Evolutionary conservation across 331 rosid species (phyloP), one percentile per base, ranked within the genome.

Genomic region (Dryas integrifolia): DNA sequence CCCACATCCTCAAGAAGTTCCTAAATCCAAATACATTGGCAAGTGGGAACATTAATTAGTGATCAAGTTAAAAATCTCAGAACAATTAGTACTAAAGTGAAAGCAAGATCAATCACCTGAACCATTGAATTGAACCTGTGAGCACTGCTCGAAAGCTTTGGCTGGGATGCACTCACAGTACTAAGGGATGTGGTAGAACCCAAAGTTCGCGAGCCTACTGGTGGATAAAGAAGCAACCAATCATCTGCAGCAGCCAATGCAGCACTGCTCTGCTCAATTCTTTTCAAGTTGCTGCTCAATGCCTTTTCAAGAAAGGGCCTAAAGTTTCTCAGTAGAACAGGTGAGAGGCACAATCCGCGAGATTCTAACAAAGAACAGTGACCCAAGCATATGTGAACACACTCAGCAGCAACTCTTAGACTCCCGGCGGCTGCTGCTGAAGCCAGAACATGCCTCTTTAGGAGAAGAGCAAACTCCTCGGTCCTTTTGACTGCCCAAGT

Each of bases 401-500:
- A 84, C 76, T 91, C 96, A 0, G 91, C 85, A 35, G 92, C 94
- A 14, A 84, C 76, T 72, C 97, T 83, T 38, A 94, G 76, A 64
- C 92, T 84, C 72, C 97, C 97, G 2, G 89, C 82, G 11, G 92
- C 88, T 45, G 95, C 96, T 6, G 92, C 77, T 8, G 96, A 89
- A 45, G 87, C 89, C 11, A 91, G 80, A 65, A 88, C 86, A 15
- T 83, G 85, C 66, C 86, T 85, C 79, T 89, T 94, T 30, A 89
- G 82, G 56, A 86, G 85, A 57, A 77, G 59, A 46, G 88, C 85
- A 49, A 85, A 83, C 7, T 51, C 53, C 35, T 84, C 84, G 0
- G 92, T 83, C 74, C 91, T 90, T 65, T 72, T 79, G 14, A 94
- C 97, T 2, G 97, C 92, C 98, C 98, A 94, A 45, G 92, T 91